These are phyloP conservation scores for Candida mesenterica DNA, from an alignment of 1,139 yeast species.

Conservation along the genomic window DNA sequence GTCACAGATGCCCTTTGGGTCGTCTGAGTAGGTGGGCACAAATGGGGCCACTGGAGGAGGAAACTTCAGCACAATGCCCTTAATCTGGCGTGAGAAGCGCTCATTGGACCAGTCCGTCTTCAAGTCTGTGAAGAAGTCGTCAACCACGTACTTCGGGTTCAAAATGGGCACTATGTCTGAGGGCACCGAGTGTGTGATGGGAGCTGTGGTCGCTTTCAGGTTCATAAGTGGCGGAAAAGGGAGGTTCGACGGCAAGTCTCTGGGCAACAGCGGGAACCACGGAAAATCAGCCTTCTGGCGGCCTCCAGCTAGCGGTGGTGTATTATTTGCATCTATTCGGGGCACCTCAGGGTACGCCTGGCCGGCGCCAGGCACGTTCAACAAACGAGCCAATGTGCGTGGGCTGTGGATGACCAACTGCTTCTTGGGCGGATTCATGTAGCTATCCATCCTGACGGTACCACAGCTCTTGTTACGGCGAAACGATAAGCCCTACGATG, in stretches of 20 bases:
- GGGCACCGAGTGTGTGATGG: slow-evolving; percentile 34
- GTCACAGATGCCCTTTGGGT: slow-evolving; percentile 8
- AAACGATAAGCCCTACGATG: too few relatives aligned
- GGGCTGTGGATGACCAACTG: slow-evolving; percentile 16
- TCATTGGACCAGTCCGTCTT: slow-evolving; percentile 19
- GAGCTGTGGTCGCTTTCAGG: background rate
- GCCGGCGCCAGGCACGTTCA: slow-evolving; percentile 12
- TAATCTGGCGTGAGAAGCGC: slow-evolving; percentile 22
- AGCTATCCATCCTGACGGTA: slow-evolving; percentile 4
- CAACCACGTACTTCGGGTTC: slow-evolving; percentile 27
- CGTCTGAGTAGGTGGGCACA: slow-evolving; percentile 14
- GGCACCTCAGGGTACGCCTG: slow-evolving; percentile 6
- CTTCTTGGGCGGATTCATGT: slow-evolving; percentile 7
- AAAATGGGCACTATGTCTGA: slow-evolving; percentile 38
- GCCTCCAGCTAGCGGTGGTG: background rate
- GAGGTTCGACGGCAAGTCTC: slow-evolving; percentile 1
- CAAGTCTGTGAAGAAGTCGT: slow-evolving; percentile 40
- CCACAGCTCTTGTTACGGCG: too few relatives aligned
- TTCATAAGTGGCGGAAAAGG: slow-evolving; percentile 1
- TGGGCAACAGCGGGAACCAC: background rate
- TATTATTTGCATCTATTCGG: slow-evolving; percentile 1
- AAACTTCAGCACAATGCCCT: slow-evolving; percentile 27
- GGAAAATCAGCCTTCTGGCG: too few relatives aligned
- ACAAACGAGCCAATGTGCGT: slow-evolving; percentile 13
- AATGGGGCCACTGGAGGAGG: slow-evolving; percentile 47